phyloP scores from a whole-genome alignment of 2,329 filamentous ascomycete genomes.

The Dryadomyces sulphureus region DNA sequence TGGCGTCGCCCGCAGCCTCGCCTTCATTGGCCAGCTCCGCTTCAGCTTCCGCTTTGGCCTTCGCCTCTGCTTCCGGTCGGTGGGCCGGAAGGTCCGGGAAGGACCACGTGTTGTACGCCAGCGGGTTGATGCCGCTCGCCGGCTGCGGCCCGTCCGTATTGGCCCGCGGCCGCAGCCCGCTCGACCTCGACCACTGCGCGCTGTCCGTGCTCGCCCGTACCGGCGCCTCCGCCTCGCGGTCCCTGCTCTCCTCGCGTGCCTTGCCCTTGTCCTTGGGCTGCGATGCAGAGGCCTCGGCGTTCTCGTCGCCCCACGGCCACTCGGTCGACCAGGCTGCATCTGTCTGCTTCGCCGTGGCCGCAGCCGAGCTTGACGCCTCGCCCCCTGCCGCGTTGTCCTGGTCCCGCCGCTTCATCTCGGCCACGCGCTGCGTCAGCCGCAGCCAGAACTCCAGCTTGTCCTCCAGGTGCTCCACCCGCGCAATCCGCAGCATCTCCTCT shows the following conservation, averaged over 20 bases:
- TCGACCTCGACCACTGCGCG: not conserved
- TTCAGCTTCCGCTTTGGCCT: too few species aligned
- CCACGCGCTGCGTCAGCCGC: slow-evolving; percentile 29
- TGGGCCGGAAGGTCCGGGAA: slow-evolving; percentile 22
- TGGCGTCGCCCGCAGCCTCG: not conserved
- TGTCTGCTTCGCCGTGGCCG: not conserved
- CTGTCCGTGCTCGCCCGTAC: too few species aligned
- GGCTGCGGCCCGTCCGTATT: slow-evolving; percentile 40
- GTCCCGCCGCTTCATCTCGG: slow-evolving; percentile 9
- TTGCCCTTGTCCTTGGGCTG: slow-evolving; percentile 5
- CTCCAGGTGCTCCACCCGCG: slow-evolving; percentile 43
- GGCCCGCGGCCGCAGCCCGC: slow-evolving; percentile 30
- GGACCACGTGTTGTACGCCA: slow-evolving; percentile 48
- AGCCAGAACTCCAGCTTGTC: slow-evolving; percentile 46
- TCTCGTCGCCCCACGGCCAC: not conserved
- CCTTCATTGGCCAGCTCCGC: not conserved
- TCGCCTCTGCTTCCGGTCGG: too few species aligned
- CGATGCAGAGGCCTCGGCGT: not conserved
- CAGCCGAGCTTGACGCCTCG: not conserved
- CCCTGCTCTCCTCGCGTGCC: not conserved
- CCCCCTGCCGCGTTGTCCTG: not conserved
- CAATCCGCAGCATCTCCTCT: slow-evolving; percentile 42
- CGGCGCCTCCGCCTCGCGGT: not conserved
- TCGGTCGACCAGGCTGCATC: not conserved
- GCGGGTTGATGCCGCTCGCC: slow-evolving; percentile 28